Percentiles rank a stretch among this genome's conserved stretches.
Evolutionary conservation across 2,329 filamentous ascomycete species (phyloP).

Genomic region (Aaosphaeria pasadenensis): DNA sequence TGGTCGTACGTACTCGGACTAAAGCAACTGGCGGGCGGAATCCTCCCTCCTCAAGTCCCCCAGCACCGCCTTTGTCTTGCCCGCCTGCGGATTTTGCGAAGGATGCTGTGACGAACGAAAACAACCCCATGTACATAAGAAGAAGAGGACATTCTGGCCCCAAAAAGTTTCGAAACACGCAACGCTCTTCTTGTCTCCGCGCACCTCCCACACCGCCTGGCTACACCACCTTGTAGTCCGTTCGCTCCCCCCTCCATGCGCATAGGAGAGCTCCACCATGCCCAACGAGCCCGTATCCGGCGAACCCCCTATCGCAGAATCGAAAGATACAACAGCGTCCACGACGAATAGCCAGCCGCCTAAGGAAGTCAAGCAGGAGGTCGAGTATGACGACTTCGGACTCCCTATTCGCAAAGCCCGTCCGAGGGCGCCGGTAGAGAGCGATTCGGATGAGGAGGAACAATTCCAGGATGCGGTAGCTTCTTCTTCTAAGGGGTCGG

Average conservation of each 20-base stretch:
- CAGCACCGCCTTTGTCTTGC: too few species aligned
- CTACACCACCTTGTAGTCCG: not conserved
- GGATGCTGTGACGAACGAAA: too few species aligned
- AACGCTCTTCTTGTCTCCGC: too few species aligned
- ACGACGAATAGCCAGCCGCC: conserved; percentile 8
- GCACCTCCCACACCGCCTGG: too few species aligned
- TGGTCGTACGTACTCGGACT: too few species aligned
- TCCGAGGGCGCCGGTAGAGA: conserved; percentile 21
- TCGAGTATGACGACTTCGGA: conserved; percentile 68
- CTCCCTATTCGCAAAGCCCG: conserved; percentile 58
- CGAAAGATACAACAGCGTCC: conserved; percentile 5
- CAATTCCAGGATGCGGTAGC: conserved; percentile 25
- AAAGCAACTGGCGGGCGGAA: too few species aligned
- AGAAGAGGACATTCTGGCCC: too few species aligned
- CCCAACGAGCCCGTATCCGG: conserved; percentile 17
- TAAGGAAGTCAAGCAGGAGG: conserved; percentile 12
- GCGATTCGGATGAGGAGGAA: conserved; percentile 23
- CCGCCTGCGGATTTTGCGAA: too few species aligned
- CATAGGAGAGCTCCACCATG: conserved; percentile 11
- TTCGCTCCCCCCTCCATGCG: conserved; percentile 7
- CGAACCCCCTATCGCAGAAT: conserved; percentile 20
- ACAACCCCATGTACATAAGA: too few species aligned
- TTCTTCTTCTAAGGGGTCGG: conserved; percentile 11
- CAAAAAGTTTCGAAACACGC: too few species aligned
- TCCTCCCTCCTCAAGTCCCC: too few species aligned